Conservation (phyloP, 2,329 filamentous ascomycete species). For the Scolecobasidium constrictum region DNA sequence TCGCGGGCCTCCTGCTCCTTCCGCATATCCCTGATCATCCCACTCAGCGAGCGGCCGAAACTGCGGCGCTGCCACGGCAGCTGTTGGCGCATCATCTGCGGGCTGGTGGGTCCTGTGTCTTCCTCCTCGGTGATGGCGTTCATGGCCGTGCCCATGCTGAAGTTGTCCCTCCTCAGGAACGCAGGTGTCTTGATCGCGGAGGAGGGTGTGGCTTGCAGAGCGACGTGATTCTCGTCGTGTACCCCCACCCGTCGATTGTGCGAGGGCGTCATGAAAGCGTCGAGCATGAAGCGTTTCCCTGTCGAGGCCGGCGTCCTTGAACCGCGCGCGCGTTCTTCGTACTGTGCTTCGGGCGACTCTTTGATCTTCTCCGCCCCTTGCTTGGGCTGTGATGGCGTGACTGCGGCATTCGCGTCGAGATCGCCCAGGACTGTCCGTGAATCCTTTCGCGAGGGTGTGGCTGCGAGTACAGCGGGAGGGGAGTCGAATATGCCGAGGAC, state of each 20-base stretch:
- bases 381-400: constrained; percentile 28
- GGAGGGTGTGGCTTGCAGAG: constrained; percentile 22
- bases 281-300: constrained; percentile 50
- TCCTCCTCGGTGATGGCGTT: constrained; percentile 40
- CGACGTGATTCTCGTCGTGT: constrained; percentile 15
- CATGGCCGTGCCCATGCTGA: constrained; percentile 40
- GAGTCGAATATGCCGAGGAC: constrained; percentile 70
- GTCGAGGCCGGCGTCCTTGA: constrained; percentile 40
- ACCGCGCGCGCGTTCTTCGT: constrained; percentile 14
- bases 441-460: constrained; percentile 27
- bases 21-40: constrained; percentile 59
- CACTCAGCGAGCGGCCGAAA: constrained; percentile 60
- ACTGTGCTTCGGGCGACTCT: constrained; percentile 17
- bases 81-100: constrained; percentile 15
- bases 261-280: constrained; percentile 55
- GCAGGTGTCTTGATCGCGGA: constrained; percentile 47
- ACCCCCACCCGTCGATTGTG: constrained; percentile 15
- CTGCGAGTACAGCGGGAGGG: constrained; percentile 45
- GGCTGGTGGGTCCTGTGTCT: constrained; percentile 20
- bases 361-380: constrained; percentile 9
- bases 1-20: constrained; percentile 53
- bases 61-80: constrained; percentile 32
- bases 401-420: constrained; percentile 21
- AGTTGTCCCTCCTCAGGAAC: constrained; percentile 49
- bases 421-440: constrained; percentile 20